Base-by-base conservation (phyloP, 495 filamentous ascomycete genomes). In the Pyrenula massariospora region DNA sequence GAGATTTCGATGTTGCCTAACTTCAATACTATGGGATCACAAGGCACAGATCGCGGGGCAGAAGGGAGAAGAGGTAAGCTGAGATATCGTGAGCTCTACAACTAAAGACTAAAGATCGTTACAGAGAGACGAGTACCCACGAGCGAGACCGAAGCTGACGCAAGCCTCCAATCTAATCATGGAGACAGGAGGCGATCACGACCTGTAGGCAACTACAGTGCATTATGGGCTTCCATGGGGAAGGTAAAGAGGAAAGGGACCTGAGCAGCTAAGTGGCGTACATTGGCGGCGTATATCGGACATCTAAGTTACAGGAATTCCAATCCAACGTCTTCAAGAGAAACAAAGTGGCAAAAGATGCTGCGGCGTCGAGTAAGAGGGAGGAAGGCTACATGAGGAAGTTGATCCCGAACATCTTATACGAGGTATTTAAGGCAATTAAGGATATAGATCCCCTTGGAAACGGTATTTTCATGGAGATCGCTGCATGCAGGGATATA, bases 241-340 rank as follows among this genome's bases (percentile, higher is more conserved):
- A 42, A 42, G 15, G 15, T 42, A 42, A 42, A 5, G 15, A 5
- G 5, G 31, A 42, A 42, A 42, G 31, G 15, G 31, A 8, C 8
- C 15, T 42, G 31, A 42, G 15, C 31, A 42, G n/a, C n/a, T n/a
- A n/a, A n/a, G n/a, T n/a, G n/a, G n/a, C n/a, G n/a, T n/a, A n/a
- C n/a, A n/a, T n/a, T n/a, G n/a, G n/a, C n/a, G n/a, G n/a, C n/a
- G n/a, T n/a, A n/a, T n/a, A n/a, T n/a, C n/a, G n/a, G n/a, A n/a
- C n/a, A 61, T 59, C 59, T 63, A 63, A 57, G 54, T 61, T 63
- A 63, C 62, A 63, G 59, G 52, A 60, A 56, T 42, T 55, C 25
- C 25, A 55, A 11, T 10, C 15, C 3, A 10, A 11, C 3, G 24
- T 2, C n/a, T 25, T 2, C n/a, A 25, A n/a, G 50, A 54, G 22